Evolutionary conservation across 1,284 basidiomycete genomes (phyloP).

Genomic region (Moesziomyces parantarcticus): DNA sequence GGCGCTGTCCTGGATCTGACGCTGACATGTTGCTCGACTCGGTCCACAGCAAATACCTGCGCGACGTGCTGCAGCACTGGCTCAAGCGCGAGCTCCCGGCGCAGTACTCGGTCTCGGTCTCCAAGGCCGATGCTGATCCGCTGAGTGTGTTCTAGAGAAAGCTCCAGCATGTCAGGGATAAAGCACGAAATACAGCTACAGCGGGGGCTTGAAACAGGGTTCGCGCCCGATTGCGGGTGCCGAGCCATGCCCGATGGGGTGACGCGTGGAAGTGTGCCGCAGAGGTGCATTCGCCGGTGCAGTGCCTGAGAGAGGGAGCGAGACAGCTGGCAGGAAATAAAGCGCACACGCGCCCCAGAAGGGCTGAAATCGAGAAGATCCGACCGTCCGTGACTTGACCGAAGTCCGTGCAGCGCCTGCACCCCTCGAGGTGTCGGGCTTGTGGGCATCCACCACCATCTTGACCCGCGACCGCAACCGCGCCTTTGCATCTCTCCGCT

Average conservation of each 20-base stretch:
- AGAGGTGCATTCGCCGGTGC: not conserved
- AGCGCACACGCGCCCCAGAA: not conserved
- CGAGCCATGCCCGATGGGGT: constrained; percentile 1
- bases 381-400: not conserved
- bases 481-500: not conserved
- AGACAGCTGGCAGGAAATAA: not conserved
- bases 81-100: constrained; percentile 24
- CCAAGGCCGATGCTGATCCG: constrained; percentile 41
- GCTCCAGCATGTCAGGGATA: too few relatives aligned
- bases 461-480: too few relatives aligned
- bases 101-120: constrained; percentile 26
- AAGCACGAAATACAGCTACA: not conserved
- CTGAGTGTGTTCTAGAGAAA: constrained; percentile 35
- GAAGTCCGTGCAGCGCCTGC: not conserved
- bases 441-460: not conserved
- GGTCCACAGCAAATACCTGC: constrained; percentile 48
- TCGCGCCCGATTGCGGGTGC: not conserved
- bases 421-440: too few relatives aligned
- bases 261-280: constrained; percentile 35
- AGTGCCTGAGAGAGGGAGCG: not conserved
- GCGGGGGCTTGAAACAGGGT: too few relatives aligned
- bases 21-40: not conserved
- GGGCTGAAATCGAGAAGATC: not conserved
- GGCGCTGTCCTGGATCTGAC: not conserved
- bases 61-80: constrained; percentile 46